Evolutionary conservation across 2,329 filamentous ascomycete genomes (phyloP).

Genomic region (Sarocladiaceae sp.): DNA sequence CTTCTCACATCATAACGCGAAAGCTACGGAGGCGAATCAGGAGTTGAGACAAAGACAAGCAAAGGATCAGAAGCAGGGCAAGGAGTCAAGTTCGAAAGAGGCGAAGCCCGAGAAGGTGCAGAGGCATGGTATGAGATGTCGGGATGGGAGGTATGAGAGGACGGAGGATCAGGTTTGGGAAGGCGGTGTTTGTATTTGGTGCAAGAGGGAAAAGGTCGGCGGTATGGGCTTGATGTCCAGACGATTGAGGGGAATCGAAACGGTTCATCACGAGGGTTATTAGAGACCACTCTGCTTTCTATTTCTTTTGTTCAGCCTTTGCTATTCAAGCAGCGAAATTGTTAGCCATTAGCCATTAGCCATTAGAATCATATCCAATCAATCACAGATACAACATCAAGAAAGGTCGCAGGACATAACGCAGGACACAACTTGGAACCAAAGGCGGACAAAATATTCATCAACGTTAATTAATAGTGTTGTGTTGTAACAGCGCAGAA

Average conservation of each 20-base stretch:
- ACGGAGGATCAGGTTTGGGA: constrained; percentile 12
- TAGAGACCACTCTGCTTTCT: too few relatives aligned
- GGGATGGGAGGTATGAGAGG: constrained; percentile 12
- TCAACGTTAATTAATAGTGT: constrained; percentile 7
- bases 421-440: neutral
- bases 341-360: too few relatives aligned
- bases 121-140: constrained; percentile 14
- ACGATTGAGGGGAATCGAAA: neutral
- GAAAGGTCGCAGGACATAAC: neutral
- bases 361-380: too few relatives aligned
- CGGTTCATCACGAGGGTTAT: neutral
- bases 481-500: neutral
- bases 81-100: too few relatives aligned
- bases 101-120: neutral
- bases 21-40: too few relatives aligned
- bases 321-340: too few relatives aligned
- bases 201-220: neutral
- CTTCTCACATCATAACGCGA: too few relatives aligned
- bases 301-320: too few relatives aligned
- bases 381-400: too few relatives aligned
- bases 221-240: neutral
- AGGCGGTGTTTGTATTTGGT: constrained; percentile 3
- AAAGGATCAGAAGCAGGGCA: too few relatives aligned
- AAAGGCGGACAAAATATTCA: neutral
- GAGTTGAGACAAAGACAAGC: too few relatives aligned